Conservation (phyloP, 2,329 filamentous ascomycete genomes). For the Trichoderma citrinoviride region DNA sequence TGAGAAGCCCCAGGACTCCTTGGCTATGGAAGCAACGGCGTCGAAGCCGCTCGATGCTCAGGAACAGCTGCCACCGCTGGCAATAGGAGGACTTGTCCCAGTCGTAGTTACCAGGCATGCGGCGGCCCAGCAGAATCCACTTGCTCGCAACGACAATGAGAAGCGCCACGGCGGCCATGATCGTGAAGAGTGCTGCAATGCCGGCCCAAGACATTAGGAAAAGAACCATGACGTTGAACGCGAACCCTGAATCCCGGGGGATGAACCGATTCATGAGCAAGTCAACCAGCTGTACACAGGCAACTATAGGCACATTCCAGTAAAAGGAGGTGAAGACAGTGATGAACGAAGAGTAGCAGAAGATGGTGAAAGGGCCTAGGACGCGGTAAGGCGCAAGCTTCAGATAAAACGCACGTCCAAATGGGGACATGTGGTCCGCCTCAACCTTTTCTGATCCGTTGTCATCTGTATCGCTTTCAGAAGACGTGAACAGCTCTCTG, state of each 20-base stretch:
- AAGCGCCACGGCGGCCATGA: constrained; percentile 45
- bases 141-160: constrained; percentile 46
- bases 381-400: constrained; percentile 50
- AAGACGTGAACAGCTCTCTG: constrained; percentile 20
- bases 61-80: constrained; percentile 56
- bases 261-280: constrained; percentile 31
- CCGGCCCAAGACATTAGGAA: constrained; percentile 41
- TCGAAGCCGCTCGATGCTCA: constrained; percentile 51
- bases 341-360: constrained; percentile 48
- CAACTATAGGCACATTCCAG: constrained; percentile 51
- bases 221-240: constrained; percentile 38
- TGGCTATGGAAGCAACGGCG: constrained; percentile 49
- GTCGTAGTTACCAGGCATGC: constrained; percentile 52
- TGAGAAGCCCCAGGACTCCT: constrained; percentile 52
- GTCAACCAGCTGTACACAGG: constrained; percentile 47
- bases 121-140: constrained; percentile 51
- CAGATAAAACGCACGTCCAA: constrained; percentile 56
- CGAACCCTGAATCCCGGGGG: constrained; percentile 26
- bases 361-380: constrained; percentile 46
- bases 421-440: constrained; percentile 40
- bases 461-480: constrained; percentile 26
- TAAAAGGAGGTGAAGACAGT: constrained; percentile 47
- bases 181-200: constrained; percentile 43
- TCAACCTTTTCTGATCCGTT: background rate
- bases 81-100: constrained; percentile 58